Evolutionary conservation across 139 green algal genomes (phyloP).

Genomic region (Micromonas commoda): DNA sequence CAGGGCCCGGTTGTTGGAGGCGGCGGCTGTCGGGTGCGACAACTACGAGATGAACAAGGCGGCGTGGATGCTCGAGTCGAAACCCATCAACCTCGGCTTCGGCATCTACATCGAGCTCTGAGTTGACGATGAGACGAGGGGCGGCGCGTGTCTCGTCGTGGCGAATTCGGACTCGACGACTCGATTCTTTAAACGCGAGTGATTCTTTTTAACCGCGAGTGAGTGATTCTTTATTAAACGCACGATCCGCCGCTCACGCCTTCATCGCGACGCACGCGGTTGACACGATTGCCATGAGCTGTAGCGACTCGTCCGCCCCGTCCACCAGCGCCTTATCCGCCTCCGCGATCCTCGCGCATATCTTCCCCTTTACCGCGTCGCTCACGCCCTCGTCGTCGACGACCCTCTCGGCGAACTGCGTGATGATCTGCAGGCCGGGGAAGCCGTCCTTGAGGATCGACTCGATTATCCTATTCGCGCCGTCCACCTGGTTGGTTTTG

Average conservation of each 20-base stretch:
- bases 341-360: slow-evolving; percentile 11
- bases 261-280: background rate
- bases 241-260: background rate
- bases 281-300: background rate
- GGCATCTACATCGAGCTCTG: background rate
- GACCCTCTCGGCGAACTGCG: slow-evolving; percentile 9
- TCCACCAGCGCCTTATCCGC: slow-evolving; percentile 18
- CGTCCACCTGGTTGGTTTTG: background rate
- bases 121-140: background rate
- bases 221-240: too few species aligned
- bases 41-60: slow-evolving; percentile 20
- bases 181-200: background rate
- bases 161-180: background rate
- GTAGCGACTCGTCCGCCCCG: slow-evolving; percentile 19
- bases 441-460: slow-evolving; percentile 13
- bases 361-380: slow-evolving; percentile 16
- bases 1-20: background rate
- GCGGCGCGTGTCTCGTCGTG: background rate
- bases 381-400: background rate
- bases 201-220: background rate
- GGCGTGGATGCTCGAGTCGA: slow-evolving; percentile 14
- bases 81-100: slow-evolving; percentile 25
- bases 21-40: background rate
- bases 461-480: background rate
- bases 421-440: slow-evolving; percentile 13